Evolutionary conservation across 192 early-diverging fungal species (phyloP).

Genomic region (Paraglomus occultum): DNA sequence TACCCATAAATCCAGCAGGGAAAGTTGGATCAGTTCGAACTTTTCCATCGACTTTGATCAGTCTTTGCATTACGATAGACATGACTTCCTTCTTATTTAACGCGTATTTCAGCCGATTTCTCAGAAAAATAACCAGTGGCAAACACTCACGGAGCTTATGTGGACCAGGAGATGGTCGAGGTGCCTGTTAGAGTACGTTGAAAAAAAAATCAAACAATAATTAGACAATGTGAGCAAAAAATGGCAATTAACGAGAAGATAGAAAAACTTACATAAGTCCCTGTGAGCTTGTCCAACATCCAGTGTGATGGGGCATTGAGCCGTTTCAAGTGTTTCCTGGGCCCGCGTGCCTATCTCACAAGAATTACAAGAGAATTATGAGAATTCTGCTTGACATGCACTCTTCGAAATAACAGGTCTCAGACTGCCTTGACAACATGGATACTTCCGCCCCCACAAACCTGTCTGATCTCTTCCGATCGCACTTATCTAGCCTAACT

Average conservation of each 20-base stretch:
- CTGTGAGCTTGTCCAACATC: conserved; percentile 99
- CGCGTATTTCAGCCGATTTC: conserved; percentile 99
- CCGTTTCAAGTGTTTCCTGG: conserved; percentile 99
- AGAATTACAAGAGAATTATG: not conserved
- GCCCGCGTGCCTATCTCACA: conserved; percentile 79
- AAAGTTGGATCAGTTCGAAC: conserved; percentile 95
- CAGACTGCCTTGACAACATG: no score
- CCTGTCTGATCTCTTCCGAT: no score
- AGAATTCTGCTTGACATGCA: not conserved
- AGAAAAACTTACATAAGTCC: conserved; percentile 70
- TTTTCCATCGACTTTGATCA: conserved; percentile 99
- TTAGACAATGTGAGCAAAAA: conserved; percentile 10
- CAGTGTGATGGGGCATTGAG: conserved; percentile 99
- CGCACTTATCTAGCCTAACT: no score
- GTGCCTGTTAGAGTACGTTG: conserved; percentile 59
- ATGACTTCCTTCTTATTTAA: conserved; percentile 96
- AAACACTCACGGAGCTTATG: conserved; percentile 99
- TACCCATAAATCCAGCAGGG: conserved; percentile 98
- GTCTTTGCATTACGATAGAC: conserved; percentile 96
- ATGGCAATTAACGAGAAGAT: conserved; percentile 15
- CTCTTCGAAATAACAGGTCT: no score
- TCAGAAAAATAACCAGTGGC: conserved; percentile 96
- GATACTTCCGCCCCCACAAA: no score
- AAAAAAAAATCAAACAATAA: not conserved
- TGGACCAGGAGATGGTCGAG: conserved; percentile 95